These are phyloP conservation scores for Aspergillus sp. DNA, from an alignment of 2,329 filamentous ascomycete genomes.

Conservation along the genomic window DNA sequence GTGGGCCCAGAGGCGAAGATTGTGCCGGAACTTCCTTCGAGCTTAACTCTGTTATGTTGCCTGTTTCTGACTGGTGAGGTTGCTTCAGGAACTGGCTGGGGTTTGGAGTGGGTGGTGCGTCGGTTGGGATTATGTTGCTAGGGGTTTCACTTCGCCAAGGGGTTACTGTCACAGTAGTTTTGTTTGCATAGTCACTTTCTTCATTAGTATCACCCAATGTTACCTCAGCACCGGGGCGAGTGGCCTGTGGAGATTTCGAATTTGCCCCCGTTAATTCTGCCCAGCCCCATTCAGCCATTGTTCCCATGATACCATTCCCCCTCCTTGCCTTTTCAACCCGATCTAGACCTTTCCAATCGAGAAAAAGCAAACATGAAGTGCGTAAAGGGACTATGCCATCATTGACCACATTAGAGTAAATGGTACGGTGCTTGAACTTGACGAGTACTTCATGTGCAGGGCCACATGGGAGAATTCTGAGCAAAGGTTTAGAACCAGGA, in stretches of 20 bases:
- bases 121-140: neutral
- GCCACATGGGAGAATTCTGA: constrained; percentile 84
- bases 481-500: constrained; percentile 79
- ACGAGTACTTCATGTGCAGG: constrained; percentile 82
- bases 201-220: constrained; percentile 17
- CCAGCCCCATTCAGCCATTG: constrained; percentile 90
- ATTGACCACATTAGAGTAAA: constrained; percentile 97
- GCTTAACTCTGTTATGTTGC: constrained; percentile 4
- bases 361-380: constrained; percentile 91
- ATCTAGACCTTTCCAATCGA: constrained; percentile 92
- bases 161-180: constrained; percentile 4
- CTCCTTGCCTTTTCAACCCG: constrained; percentile 90
- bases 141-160: constrained; percentile 1
- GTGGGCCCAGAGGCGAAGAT: constrained; percentile 43
- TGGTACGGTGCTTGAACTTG: constrained; percentile 83
- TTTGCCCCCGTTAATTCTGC: constrained; percentile 76
- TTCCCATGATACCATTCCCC: constrained; percentile 88
- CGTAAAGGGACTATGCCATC: constrained; percentile 93
- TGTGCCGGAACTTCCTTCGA: constrained; percentile 13
- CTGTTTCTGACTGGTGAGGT: constrained; percentile 9
- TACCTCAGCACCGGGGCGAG: constrained; percentile 20
- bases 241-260: constrained; percentile 50
- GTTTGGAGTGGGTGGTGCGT: constrained; percentile 9
- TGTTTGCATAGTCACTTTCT: constrained; percentile 8
- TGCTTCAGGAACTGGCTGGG: constrained; percentile 15